Conservation (phyloP, 352 stramenopile species). For the Globisporangium echinulatum region DNA sequence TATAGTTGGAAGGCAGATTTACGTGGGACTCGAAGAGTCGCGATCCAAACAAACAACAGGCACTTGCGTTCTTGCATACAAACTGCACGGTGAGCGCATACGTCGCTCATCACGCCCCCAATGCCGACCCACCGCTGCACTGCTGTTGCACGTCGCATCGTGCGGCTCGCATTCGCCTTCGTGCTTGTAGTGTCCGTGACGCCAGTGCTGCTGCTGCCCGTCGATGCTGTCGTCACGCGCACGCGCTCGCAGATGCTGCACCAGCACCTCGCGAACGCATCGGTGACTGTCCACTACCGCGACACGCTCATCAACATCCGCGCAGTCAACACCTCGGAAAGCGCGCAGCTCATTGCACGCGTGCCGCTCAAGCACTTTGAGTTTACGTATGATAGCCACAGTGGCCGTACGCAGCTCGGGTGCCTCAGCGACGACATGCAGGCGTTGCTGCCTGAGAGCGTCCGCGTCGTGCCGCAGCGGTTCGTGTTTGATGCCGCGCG, state of each 20-base stretch:
- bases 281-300: conserved; percentile 21
- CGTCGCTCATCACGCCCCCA: no score
- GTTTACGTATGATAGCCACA: conserved; percentile 77
- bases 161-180: no score
- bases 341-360: conserved; percentile 37
- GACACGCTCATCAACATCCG: conserved; percentile 43
- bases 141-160: no score
- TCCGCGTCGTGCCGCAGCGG: conserved; percentile 58
- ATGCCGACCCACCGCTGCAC: no score
- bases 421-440: conserved; percentile 55
- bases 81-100: no score
- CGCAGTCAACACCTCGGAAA: conserved; percentile 36
- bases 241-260: conserved; percentile 10
- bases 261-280: conserved; percentile 8
- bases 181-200: no score
- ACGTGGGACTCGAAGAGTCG: no score
- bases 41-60: no score
- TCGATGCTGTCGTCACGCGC: conserved; percentile 8
- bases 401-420: conserved; percentile 60
- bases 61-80: no score
- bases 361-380: conserved; percentile 61
- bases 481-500: conserved; percentile 42
- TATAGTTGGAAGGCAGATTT: no score
- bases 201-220: neutral
- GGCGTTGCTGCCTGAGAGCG: conserved; percentile 55